A percentile compares a stretch with the other conserved stretches of the same genome.
Conservation (phyloP, 441 rosid genomes). For the Pelargonium myrrhifolium region DNA sequence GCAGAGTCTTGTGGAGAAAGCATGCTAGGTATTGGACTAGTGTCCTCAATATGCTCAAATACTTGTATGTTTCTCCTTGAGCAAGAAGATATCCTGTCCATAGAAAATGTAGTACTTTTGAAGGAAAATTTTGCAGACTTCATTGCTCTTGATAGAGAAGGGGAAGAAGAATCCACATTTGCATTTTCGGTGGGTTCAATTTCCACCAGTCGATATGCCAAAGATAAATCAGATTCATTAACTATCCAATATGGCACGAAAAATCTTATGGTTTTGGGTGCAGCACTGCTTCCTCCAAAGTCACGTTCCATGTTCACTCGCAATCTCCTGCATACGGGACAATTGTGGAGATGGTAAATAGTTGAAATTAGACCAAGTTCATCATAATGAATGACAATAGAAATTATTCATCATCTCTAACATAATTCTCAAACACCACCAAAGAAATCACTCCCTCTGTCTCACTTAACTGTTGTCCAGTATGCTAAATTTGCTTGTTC, state of each 20-base stretch:
- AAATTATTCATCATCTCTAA: too few species aligned
- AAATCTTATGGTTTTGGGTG: constrained; percentile 75
- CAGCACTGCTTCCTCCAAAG: constrained; percentile 77
- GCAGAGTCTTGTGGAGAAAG: constrained; percentile 92
- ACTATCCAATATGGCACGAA: constrained; percentile 95
- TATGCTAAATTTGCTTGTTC: background rate
- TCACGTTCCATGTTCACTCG: constrained; percentile 90
- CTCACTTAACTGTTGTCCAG: too few species aligned
- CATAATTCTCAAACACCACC: too few species aligned
- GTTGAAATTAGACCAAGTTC: too few species aligned
- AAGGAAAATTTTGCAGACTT: constrained; percentile 54
- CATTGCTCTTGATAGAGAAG: constrained; percentile 54
- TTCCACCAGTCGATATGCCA: constrained; percentile 82
- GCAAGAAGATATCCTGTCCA: constrained; percentile 46
- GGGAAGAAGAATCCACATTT: constrained; percentile 42
- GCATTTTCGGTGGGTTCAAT: constrained; percentile 63
- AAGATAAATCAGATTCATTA: constrained; percentile 67
- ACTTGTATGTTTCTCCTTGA: constrained; percentile 63
- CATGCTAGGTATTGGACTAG: constrained; percentile 87
- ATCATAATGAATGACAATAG: too few species aligned
- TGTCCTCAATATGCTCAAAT: constrained; percentile 81
- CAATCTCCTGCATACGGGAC: constrained; percentile 58
- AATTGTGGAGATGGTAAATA: background rate
- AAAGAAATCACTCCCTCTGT: too few species aligned
- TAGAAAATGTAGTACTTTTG: constrained; percentile 43